A percentile compares a stretch with the other conserved stretches of the same genome.
phyloP scores from a whole-genome alignment of 805 yeast species.

The Saccharomycopsis sp. region DNA sequence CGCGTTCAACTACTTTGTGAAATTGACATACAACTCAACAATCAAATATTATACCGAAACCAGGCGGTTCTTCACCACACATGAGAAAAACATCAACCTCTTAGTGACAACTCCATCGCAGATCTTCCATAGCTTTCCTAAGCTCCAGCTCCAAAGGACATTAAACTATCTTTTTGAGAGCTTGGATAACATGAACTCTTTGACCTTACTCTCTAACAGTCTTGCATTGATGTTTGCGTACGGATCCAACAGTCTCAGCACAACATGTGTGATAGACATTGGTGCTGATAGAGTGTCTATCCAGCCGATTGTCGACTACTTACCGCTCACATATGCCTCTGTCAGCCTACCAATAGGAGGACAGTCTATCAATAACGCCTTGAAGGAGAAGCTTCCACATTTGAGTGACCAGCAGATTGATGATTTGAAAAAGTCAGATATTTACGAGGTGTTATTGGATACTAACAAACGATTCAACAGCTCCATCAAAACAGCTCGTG shows the following conservation, averaged over 20 bases:
- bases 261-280: slow-evolving; percentile 71
- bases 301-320: slow-evolving; percentile 72
- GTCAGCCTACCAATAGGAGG: slow-evolving; percentile 56
- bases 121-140: slow-evolving; percentile 49
- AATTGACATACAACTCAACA: slow-evolving; percentile 42
- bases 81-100: slow-evolving; percentile 53
- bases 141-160: slow-evolving; percentile 56
- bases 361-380: slow-evolving; percentile 45
- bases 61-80: slow-evolving; percentile 10
- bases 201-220: slow-evolving; percentile 61
- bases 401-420: slow-evolving; percentile 57
- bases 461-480: slow-evolving; percentile 44
- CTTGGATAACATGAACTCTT: slow-evolving; percentile 57
- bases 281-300: slow-evolving; percentile 74
- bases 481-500: slow-evolving; percentile 24
- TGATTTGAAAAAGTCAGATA: slow-evolving; percentile 62
- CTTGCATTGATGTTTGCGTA: slow-evolving; percentile 70
- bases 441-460: slow-evolving; percentile 73
- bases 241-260: slow-evolving; percentile 48
- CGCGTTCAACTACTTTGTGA: slow-evolving; percentile 61
- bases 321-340: slow-evolving; percentile 50
- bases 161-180: slow-evolving; percentile 72
- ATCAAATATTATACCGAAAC: slow-evolving; percentile 27
- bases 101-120: slow-evolving; percentile 53
- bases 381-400: slow-evolving; percentile 51